Evolutionary conservation across 148 eudicot species (phyloP).

Genomic region (Chenopodium berlandieri): DNA sequence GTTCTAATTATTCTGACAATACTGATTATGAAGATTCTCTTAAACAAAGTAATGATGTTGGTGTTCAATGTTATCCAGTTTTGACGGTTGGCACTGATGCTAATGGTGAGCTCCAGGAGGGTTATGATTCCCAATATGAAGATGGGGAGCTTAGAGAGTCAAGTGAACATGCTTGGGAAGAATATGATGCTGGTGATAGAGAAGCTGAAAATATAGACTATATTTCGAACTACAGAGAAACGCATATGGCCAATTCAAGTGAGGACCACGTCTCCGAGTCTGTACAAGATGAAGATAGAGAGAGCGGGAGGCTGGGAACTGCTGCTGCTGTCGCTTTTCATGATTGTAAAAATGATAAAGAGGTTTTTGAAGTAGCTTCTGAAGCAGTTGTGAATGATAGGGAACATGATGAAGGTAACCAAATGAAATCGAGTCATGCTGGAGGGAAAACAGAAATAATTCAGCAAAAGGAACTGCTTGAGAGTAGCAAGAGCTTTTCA

Average conservation of each 20-base stretch:
- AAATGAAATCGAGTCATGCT: constrained; percentile 13
- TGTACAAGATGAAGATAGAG: constrained; percentile 14
- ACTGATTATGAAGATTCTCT: constrained; percentile 8
- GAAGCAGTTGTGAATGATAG: constrained; percentile 10
- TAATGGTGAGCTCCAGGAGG: constrained; percentile 25
- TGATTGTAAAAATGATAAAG: constrained; percentile 5
- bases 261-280: constrained; percentile 18
- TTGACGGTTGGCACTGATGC: constrained; percentile 18
- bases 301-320: neutral
- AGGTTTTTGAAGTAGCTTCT: neutral
- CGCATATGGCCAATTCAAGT: constrained; percentile 13
- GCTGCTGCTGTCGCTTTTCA: constrained; percentile 16
- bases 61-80: constrained; percentile 17
- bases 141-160: constrained; percentile 52
- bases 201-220: constrained; percentile 29
- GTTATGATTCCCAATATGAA: constrained; percentile 48
- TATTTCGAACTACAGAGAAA: constrained; percentile 22
- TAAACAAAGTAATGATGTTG: constrained; percentile 10
- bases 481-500: constrained; percentile 18
- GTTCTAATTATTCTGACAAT: constrained; percentile 6
- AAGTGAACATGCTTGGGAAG: constrained; percentile 35
- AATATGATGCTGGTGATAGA: constrained; percentile 26
- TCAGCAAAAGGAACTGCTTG: constrained; percentile 21
- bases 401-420: constrained; percentile 9
- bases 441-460: constrained; percentile 22